phyloP scores from a whole-genome alignment of 768 basidiomycete genomes.

The Naganishia randhawae region DNA sequence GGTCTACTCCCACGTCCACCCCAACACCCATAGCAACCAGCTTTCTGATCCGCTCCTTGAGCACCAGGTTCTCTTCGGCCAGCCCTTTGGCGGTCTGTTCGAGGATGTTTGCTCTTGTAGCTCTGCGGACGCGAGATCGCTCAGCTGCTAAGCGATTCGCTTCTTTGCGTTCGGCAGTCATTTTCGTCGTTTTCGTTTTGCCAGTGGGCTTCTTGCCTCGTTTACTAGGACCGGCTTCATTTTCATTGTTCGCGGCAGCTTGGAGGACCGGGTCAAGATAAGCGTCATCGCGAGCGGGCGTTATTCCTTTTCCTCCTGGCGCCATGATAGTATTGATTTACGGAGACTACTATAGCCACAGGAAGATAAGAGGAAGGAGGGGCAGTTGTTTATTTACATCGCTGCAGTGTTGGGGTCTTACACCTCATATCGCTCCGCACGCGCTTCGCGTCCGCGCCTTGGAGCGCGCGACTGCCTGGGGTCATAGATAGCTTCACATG shows the following conservation, averaged over 20 bases:
- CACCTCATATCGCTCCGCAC: not conserved
- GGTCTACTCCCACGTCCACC: constrained; percentile 1
- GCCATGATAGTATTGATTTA: not conserved
- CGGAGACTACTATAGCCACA: not conserved
- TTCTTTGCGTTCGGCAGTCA: constrained; percentile 38
- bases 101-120: constrained; percentile 37
- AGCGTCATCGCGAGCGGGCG: not conserved
- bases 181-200: constrained; percentile 6
- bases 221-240: constrained; percentile 17
- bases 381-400: constrained; percentile 1
- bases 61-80: constrained; percentile 37
- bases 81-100: constrained; percentile 35
- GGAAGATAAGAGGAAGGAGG: not conserved
- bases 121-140: constrained; percentile 36
- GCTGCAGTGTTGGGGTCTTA: not conserved
- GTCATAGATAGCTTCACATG: too few relatives aligned
- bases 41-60: constrained; percentile 34
- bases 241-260: not conserved
- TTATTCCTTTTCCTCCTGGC: not conserved
- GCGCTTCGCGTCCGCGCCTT: not conserved
- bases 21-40: constrained; percentile 28
- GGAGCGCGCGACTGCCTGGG: not conserved
- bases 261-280: not conserved
- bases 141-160: constrained; percentile 49
- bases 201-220: constrained; percentile 6